Evolutionary conservation across 1,284 basidiomycete species (phyloP), one percentile per base, ranked within the genome.

Genomic region (Ganoderma resinaceum): DNA sequence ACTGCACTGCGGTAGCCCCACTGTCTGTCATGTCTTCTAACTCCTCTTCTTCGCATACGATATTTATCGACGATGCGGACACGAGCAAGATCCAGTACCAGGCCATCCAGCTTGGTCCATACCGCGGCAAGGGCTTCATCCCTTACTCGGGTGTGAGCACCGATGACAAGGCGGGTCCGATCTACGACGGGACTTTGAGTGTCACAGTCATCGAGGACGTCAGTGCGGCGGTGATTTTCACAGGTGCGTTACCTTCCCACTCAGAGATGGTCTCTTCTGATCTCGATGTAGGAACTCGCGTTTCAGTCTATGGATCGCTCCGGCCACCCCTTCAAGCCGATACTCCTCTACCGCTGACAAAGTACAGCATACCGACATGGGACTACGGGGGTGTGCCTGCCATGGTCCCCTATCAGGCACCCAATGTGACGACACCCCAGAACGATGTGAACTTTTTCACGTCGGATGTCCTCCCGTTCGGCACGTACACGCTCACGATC

Each of bases 401-500:
- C 14, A 65, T 62, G 49, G 26, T 33, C 4, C 63, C 63, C 37
- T 68, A 58, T 16, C 37, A 58, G 29, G 67, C 67, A 11, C 65
- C 64, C 23, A 66, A 63, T 18, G 57, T 66, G 16, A 66, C 57
- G 20, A 8, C 26, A 12, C 64, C 68, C 8, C 42, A 37, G 9
- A 61, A 66, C 65, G 52, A 62, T 23, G 63, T 66, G 20, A 61
- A 58, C 53, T 69, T 69, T 29, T 69, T 37, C 43, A 61, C 65
- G 52, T 63, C 60, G 16, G 61, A 49, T 33, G 58, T 38, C 4
- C 62, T 66, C 26, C 59, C 62, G 9, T 40, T 61, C 38, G 43
- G 52, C 35, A 42, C 23, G 20, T 64, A 69, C 62, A 63, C 42
- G 5, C 68, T 69, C 53, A 59, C 53, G 52, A 64, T 69, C 46